Percentiles rank a stretch among this genome's conserved stretches.
Conservation (phyloP, 2,329 filamentous ascomycete species). For the Setomelanomma holmii region DNA sequence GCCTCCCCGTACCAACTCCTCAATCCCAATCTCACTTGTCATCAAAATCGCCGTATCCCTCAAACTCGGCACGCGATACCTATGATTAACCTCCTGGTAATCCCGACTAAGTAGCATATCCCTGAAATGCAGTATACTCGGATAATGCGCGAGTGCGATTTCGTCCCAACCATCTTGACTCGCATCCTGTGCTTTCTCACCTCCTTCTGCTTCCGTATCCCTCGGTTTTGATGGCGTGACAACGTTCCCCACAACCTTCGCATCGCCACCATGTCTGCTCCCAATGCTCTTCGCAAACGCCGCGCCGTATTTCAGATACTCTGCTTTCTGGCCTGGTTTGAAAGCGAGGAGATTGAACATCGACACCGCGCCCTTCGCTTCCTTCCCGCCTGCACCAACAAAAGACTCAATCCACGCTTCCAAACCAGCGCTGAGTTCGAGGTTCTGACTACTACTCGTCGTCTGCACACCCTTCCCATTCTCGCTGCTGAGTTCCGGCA, state of each 20-base stretch:
- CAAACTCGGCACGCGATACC: conserved; percentile 59
- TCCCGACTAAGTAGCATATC: conserved; percentile 66
- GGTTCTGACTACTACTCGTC: conserved; percentile 53
- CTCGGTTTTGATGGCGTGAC: not conserved
- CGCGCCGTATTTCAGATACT: conserved; percentile 66
- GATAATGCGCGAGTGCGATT: conserved; percentile 70
- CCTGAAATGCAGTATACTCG: conserved; percentile 66
- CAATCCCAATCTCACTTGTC: conserved; percentile 58
- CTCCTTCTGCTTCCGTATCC: not conserved
- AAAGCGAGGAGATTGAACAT: conserved; percentile 72
- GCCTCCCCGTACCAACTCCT: too few species aligned
- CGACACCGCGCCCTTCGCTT: conserved; percentile 57
- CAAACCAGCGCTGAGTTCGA: conserved; percentile 63
- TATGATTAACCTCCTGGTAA: conserved; percentile 66
- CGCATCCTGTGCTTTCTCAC: conserved; percentile 4
- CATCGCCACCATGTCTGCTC: conserved; percentile 60
- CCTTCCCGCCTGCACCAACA: conserved; percentile 13
- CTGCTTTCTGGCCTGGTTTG: conserved; percentile 57
- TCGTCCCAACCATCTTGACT: conserved; percentile 62
- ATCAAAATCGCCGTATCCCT: conserved; percentile 62
- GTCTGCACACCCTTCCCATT: conserved; percentile 19
- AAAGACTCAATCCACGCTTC: conserved; percentile 58
- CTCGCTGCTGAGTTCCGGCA: conserved; percentile 46
- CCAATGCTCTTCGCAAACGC: conserved; percentile 61
- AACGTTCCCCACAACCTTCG: conserved; percentile 69